phyloP scores from a whole-genome alignment of 1,284 basidiomycete genomes.

The Boletus albobrunnescens region DNA sequence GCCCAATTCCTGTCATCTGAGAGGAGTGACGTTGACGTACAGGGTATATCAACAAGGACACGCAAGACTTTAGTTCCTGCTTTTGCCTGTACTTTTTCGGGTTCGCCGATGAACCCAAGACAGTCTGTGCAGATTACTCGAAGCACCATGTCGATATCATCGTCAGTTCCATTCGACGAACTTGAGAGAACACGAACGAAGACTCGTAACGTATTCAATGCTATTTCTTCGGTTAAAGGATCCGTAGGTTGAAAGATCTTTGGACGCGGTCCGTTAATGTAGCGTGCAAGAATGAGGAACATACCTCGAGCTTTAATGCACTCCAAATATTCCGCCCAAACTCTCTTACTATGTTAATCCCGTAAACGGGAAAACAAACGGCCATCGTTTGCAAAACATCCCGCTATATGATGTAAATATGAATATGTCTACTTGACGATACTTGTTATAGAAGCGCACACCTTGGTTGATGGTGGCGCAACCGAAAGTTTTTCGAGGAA shows the following conservation, averaged over 20 bases:
- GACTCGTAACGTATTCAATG: conserved; percentile 65
- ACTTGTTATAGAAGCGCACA: conserved; percentile 29
- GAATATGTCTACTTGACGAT: neutral
- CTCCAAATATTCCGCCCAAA: conserved; percentile 82
- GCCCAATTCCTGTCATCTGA: conserved; percentile 7
- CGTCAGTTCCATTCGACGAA: conserved; percentile 33
- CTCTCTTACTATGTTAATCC: conserved; percentile 54
- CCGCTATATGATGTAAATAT: conserved; percentile 44
- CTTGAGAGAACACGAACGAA: conserved; percentile 64
- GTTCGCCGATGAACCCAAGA: conserved; percentile 73
- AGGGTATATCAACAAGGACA: conserved; percentile 69
- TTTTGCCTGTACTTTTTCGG: conserved; percentile 87
- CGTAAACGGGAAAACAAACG: conserved; percentile 80
- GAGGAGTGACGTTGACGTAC: conserved; percentile 43
- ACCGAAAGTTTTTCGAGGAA: conserved; percentile 92
- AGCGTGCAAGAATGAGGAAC: conserved; percentile 7
- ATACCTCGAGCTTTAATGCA: conserved; percentile 81
- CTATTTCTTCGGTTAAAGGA: conserved; percentile 62
- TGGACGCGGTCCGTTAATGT: conserved; percentile 4
- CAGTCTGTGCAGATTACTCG: conserved; percentile 78
- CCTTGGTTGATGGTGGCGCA: conserved; percentile 82
- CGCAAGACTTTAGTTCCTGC: conserved; percentile 80
- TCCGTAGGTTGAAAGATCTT: conserved; percentile 92
- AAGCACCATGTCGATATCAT: conserved; percentile 57
- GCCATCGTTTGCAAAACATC: conserved; percentile 79